These are phyloP conservation scores for Phytopythium boreale DNA, from an alignment of 352 stramenopile genomes.

Conservation along the genomic window DNA sequence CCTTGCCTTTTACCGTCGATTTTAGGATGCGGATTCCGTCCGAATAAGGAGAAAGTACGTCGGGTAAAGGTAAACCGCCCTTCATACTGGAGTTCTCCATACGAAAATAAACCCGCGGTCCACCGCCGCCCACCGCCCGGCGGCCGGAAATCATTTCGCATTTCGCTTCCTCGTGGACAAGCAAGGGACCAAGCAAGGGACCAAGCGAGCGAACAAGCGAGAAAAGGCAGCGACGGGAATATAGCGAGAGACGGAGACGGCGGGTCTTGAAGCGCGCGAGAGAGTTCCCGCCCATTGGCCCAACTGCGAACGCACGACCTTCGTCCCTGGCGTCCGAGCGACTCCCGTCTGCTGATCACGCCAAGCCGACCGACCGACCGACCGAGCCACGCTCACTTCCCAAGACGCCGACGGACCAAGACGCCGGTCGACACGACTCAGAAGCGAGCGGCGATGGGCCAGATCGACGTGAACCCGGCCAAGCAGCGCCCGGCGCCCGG, in stretches of 20 bases:
- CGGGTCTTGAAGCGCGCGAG: background rate
- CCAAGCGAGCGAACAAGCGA: background rate
- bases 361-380: background rate
- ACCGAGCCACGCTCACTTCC: background rate
- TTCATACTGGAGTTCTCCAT: background rate
- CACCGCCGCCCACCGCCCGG: background rate
- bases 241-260: conserved; percentile 6
- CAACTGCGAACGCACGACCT: conserved; percentile 3
- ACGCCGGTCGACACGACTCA: background rate
- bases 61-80: background rate
- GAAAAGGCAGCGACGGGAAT: background rate
- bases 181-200: background rate
- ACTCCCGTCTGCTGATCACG: background rate
- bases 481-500: conserved; percentile 17
- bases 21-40: background rate
- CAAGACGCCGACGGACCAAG: background rate
- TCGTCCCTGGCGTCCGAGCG: background rate
- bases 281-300: background rate
- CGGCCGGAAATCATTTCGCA: conserved; percentile 3
- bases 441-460: conserved; percentile 19
- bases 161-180: conserved; percentile 7
- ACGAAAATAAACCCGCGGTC: background rate
- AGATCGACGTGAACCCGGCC: conserved; percentile 40
- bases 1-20: background rate
- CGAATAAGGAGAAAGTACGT: conserved; percentile 5